Evolutionary conservation across 1,139 yeast species (phyloP).

Genomic region (Kazachstania sp.): DNA sequence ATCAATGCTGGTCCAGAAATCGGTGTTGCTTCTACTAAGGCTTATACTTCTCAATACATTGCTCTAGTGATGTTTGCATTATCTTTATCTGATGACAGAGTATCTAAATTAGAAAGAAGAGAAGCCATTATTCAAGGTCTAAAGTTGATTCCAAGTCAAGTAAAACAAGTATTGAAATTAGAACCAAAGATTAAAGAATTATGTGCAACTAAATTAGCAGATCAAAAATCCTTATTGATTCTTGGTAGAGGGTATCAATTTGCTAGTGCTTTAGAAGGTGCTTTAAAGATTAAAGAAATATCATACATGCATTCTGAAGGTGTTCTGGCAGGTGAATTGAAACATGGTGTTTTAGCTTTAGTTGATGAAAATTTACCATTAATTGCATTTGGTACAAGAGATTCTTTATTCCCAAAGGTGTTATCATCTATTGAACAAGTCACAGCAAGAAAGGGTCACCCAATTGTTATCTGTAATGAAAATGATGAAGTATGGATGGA

Average conservation of each 20-base stretch:
- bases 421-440: constrained; percentile 96
- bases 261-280: constrained; percentile 98
- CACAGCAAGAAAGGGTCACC: constrained; percentile 94
- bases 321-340: constrained; percentile 96
- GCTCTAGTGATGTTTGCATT: constrained; percentile 96
- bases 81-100: constrained; percentile 83
- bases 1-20: constrained; percentile 99
- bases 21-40: constrained; percentile 99
- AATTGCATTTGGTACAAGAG: constrained; percentile 95
- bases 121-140: constrained; percentile 81
- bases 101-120: constrained; percentile 69
- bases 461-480: constrained; percentile 86
- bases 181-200: constrained; percentile 67
- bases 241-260: constrained; percentile 97
- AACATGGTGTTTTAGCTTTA: constrained; percentile 95
- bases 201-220: constrained; percentile 63
- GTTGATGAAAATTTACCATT: constrained; percentile 93
- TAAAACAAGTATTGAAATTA: constrained; percentile 62
- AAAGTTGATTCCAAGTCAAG: constrained; percentile 77
- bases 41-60: constrained; percentile 95
- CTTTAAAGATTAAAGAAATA: constrained; percentile 94
- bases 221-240: constrained; percentile 78
- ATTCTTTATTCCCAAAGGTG: constrained; percentile 91
- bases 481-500: constrained; percentile 60
- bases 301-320: constrained; percentile 99